Evolutionary conservation across 331 rosid genomes (phyloP).

Genomic region (Acacia pycnantha): DNA sequence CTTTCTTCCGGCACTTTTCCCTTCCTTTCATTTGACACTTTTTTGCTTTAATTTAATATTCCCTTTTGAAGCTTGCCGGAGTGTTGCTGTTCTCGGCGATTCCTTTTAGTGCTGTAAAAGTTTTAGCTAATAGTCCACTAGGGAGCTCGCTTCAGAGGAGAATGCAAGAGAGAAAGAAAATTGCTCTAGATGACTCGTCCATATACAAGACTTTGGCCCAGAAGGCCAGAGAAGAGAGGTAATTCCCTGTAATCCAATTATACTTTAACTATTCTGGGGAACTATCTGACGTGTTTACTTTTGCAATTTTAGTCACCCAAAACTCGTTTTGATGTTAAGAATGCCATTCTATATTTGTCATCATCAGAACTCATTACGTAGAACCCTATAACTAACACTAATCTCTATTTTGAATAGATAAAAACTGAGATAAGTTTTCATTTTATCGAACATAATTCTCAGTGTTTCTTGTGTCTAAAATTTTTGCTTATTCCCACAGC

Average conservation of each 20-base stretch:
- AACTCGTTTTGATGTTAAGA: neutral
- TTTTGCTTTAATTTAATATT: neutral
- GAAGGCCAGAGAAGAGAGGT: slow-evolving; percentile 74
- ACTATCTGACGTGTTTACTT: neutral
- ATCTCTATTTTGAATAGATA: neutral
- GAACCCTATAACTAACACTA: neutral
- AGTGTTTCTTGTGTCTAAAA: slow-evolving; percentile 1
- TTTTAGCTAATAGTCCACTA: slow-evolving; percentile 78
- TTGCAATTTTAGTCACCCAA: neutral
- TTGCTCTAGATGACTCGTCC: slow-evolving; percentile 50
- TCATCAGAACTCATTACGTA: neutral
- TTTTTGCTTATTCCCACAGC: slow-evolving; percentile 43
- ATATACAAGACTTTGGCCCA: slow-evolving; percentile 50
- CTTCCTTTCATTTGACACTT: neutral
- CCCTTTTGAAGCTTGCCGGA: slow-evolving; percentile 72
- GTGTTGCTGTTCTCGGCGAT: slow-evolving; percentile 82
- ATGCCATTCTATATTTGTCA: neutral
- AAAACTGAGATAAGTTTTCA: neutral
- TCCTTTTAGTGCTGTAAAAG: slow-evolving; percentile 90
- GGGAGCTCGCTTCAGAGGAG: slow-evolving; percentile 81
- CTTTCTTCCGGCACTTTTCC: neutral
- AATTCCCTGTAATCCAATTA: slow-evolving; percentile 40
- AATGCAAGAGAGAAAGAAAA: slow-evolving; percentile 56
- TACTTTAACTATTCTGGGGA: neutral
- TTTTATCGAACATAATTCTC: slow-evolving; percentile 1